Evolutionary conservation across 768 basidiomycete species (phyloP).

Genomic region (Russula compacta): DNA sequence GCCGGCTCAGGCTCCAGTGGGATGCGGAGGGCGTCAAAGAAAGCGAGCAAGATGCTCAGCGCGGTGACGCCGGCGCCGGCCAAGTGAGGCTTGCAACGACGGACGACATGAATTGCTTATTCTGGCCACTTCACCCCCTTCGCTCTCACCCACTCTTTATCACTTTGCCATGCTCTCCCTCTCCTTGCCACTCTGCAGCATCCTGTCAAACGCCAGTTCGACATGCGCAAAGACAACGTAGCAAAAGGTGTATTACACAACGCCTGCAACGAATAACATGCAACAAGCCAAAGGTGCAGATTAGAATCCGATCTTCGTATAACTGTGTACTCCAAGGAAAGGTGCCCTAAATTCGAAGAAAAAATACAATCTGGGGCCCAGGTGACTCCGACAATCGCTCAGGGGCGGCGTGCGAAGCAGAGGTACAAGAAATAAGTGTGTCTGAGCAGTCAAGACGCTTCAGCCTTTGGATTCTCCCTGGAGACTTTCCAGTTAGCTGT

Average conservation of each 20-base stretch:
- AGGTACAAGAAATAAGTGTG: constrained; percentile 1
- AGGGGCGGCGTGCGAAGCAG: neutral
- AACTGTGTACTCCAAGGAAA: neutral
- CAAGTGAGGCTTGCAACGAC: too few species aligned
- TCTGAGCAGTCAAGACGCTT: constrained; percentile 1
- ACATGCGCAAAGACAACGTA: neutral
- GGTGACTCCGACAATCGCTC: neutral
- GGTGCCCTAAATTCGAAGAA: neutral
- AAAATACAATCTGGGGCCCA: neutral
- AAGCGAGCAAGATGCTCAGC: too few species aligned
- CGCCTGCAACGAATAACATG: neutral
- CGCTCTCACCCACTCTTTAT: neutral
- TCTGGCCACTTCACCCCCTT: neutral
- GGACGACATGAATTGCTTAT: neutral
- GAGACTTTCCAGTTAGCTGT: constrained; percentile 72
- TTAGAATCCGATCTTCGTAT: constrained; percentile 4
- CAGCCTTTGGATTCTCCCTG: constrained; percentile 38
- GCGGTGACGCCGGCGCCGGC: too few species aligned
- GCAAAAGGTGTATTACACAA: constrained; percentile 4
- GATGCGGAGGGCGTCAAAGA: too few species aligned
- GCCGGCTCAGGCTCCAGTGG: neutral
- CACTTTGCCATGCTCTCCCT: neutral
- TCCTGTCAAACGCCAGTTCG: neutral
- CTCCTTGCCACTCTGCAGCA: neutral
- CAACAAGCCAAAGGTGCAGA: constrained; percentile 1